A percentile compares a stretch with the other conserved stretches of the same genome.
These are phyloP conservation scores for Rhynchosporium graminicola DNA, from an alignment of 2,329 filamentous ascomycete species.

Conservation along the genomic window DNA sequence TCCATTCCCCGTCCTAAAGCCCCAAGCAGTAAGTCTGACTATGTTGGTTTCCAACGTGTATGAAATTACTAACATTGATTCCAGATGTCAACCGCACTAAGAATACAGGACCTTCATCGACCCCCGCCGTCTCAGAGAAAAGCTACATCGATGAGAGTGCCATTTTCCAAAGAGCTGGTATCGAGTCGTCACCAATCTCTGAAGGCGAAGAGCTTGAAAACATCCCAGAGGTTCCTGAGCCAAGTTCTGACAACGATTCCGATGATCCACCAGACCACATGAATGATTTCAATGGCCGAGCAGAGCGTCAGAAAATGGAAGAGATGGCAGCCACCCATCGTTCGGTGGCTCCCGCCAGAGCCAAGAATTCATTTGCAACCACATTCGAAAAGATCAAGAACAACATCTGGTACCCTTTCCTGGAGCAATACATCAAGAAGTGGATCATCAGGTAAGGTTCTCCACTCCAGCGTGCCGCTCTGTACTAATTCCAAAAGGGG, in stretches of 20 bases:
- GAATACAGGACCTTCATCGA: slow-evolving; percentile 2
- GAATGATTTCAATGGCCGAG: neutral
- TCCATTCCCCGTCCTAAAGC: neutral
- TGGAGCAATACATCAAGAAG: neutral
- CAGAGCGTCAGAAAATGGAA: slow-evolving; percentile 2
- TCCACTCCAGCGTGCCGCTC: neutral
- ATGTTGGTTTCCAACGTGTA: neutral
- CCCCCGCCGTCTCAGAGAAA: slow-evolving; percentile 15
- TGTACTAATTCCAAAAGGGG: slow-evolving; percentile 3
- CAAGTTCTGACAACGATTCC: slow-evolving; percentile 9
- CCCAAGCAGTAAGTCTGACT: slow-evolving; percentile 18
- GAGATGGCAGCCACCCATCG: slow-evolving; percentile 7
- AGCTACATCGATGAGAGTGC: slow-evolving; percentile 44
- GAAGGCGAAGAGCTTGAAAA: slow-evolving; percentile 21
- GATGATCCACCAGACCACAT: neutral
- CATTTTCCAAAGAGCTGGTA: slow-evolving; percentile 41
- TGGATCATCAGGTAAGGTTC: neutral
- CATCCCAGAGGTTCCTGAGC: slow-evolving; percentile 23
- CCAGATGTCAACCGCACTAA: slow-evolving; percentile 9
- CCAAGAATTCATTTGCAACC: neutral
- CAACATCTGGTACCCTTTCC: neutral
- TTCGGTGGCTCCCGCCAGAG: neutral
- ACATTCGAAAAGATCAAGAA: neutral
- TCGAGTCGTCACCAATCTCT: slow-evolving; percentile 35
- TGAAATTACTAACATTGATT: slow-evolving; percentile 11